A percentile compares a stretch with the other conserved stretches of the same genome.
These are phyloP conservation scores for Trametes versicolor DNA, from an alignment of 1,284 basidiomycete species.

Conservation along the genomic window DNA sequence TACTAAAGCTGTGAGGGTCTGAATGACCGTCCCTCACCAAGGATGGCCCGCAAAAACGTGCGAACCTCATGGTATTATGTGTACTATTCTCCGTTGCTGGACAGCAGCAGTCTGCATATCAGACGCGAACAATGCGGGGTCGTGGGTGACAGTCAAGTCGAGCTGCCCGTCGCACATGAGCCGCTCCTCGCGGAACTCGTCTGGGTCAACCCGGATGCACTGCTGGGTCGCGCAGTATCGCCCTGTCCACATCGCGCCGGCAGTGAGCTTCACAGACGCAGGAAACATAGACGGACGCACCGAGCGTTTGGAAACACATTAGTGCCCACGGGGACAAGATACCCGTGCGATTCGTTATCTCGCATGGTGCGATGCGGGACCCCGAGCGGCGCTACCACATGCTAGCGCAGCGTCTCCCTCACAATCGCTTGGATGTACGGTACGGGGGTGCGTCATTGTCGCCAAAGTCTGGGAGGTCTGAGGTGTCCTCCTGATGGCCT, in stretches of 20 bases:
- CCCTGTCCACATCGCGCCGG: background rate
- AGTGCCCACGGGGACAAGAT: conserved; percentile 37
- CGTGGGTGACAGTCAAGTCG: conserved; percentile 8
- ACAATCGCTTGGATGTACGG: conserved; percentile 45
- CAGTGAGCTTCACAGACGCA: background rate
- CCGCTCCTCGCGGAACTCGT: conserved; percentile 30
- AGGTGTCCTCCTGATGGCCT: background rate
- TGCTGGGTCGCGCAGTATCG: conserved; percentile 16
- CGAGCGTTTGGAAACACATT: conserved; percentile 33
- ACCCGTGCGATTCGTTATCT: conserved; percentile 26
- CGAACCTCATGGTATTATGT: too few species aligned
- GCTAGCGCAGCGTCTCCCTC: conserved; percentile 42
- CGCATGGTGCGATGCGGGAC: conserved; percentile 16
- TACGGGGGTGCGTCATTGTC: conserved; percentile 45
- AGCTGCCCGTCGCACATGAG: conserved; percentile 26
- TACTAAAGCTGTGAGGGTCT: too few species aligned
- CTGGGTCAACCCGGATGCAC: conserved; percentile 30
- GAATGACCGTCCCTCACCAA: too few species aligned
- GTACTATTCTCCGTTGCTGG: too few species aligned
- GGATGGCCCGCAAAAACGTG: too few species aligned
- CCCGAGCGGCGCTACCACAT: conserved; percentile 7
- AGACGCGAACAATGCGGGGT: conserved; percentile 33
- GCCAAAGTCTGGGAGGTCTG: conserved; percentile 44
- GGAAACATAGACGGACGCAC: conserved; percentile 17
- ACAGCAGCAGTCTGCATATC: too few species aligned